These are phyloP conservation scores for Monosporascus sp. DNA, from an alignment of 2,329 filamentous ascomycete species.

Conservation along the genomic window DNA sequence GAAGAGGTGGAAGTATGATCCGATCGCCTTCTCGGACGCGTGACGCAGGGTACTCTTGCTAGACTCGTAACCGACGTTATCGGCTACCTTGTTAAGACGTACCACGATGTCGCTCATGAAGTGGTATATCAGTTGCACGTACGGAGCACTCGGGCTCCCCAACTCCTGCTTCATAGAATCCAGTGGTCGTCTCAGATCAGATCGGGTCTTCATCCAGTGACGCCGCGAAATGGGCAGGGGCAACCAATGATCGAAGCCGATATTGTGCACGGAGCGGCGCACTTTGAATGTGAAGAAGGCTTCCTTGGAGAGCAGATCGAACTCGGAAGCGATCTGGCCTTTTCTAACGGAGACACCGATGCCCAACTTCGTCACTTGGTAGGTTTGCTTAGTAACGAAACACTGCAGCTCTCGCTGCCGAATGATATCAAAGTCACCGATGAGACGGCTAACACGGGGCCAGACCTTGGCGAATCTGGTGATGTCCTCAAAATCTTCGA, in stretches of 20 bases:
- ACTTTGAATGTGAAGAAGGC: constrained; percentile 32
- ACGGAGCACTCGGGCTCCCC: constrained; percentile 12
- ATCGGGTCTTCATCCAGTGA: constrained; percentile 37
- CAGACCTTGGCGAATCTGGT: constrained; percentile 32
- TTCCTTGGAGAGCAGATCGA: constrained; percentile 40
- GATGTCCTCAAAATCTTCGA: constrained; percentile 32
- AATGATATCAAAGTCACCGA: constrained; percentile 31
- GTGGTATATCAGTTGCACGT: constrained; percentile 34
- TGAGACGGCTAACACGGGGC: constrained; percentile 27
- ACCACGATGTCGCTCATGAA: constrained; percentile 49
- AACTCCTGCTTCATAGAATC: constrained; percentile 19
- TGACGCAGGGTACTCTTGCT: constrained; percentile 37
- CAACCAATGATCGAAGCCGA: constrained; percentile 38
- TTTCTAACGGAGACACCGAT: constrained; percentile 31
- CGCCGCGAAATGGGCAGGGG: constrained; percentile 39
- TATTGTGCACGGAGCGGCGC: constrained; percentile 36
- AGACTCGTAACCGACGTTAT: constrained; percentile 21
- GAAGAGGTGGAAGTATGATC: constrained; percentile 47
- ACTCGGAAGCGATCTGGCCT: constrained; percentile 38
- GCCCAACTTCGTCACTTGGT: constrained; percentile 33
- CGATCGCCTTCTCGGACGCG: constrained; percentile 47
- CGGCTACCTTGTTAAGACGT: constrained; percentile 36
- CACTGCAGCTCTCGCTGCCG: constrained; percentile 41
- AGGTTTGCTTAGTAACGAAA: constrained; percentile 39
- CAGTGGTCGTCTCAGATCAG: constrained; percentile 21